Base-by-base conservation (phyloP, 768 basidiomycete genomes). In the Lentinula raphanica region DNA sequence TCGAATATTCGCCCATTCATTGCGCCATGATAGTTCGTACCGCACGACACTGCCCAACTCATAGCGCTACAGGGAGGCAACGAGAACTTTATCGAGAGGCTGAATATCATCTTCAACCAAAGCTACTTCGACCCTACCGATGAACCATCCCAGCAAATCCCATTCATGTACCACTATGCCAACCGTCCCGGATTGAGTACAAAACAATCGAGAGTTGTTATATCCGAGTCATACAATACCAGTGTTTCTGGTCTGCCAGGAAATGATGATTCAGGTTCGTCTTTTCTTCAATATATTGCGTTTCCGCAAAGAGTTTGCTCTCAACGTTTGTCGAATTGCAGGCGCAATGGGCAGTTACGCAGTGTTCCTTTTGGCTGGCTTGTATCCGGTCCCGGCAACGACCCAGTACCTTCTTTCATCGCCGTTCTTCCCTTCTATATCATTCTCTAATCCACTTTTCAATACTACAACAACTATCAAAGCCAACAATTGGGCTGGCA, bases 151-250 rank as follows among this genome's bases (percentile, higher is more conserved):
- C 83, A 85, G 62, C 83, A 85, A 62, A 86, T 87, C 62, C 84
- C 84, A 0, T 84, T 78, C 67, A 86, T 86, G 84, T 86, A 85
- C 63, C 84, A 87, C 69, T 87, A 87, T 62, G 84, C 81, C 2
- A 79, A 85, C 65, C 71, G 74, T 2, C 84, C 85, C 0, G 83
- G 83, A 2, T 66, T 80, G 19, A 86, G 83, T 65, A 83, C 83
- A 2, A 80, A 81, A 62, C 69, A 79, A 17, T 78, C 82, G 29
- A 69, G 84, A 27, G 77, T 82, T 63, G 74, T 80, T n/a, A 79
- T 86, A 50, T 75, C 81, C 1, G 66, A 78, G 58, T 79, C 71
- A 64, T 86, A 79, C 73, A 85, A 84, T 62, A 82, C 80, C 0
- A 77, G 83, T 6, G 70, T 69, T 12, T 76, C 75, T 53, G 85